Base-by-base conservation (phyloP, 2,329 filamentous ascomycete genomes). In the Achaetomium macrosporum region DNA sequence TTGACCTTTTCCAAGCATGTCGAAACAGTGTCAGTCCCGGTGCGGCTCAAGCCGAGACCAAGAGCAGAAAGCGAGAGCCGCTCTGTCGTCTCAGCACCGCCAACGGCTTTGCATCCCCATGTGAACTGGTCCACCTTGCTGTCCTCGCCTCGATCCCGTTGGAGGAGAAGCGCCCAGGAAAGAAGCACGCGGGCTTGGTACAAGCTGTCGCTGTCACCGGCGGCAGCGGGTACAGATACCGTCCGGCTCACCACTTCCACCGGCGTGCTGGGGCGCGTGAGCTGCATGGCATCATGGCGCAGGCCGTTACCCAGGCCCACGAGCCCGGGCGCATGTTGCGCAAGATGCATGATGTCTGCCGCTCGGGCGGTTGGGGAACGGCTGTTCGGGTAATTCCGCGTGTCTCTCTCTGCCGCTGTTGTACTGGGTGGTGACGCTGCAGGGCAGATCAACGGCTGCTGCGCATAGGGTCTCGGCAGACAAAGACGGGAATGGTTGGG, bases 111-210 rank as follows among this genome's bases (percentile, higher is more conserved):
- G 25, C 40, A 37, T 13, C 53, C 53, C 50, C 53, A 56, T 10
- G 30, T 33, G 30, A 56, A 53, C 13, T 43, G 31, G 17, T 53
- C 50, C 16, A 53, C 46, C 17, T 17, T 36, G 15, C 42, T 19
- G 19, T 56, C 53, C 7, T 56, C 46, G 1, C 50, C 46, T 3
- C 50, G 19, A 30, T 56, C 41, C 29, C 53, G 42, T 10, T 56
- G 53, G 9, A 53, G 45, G n/a, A 56, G 37, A n/a, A 44, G 30
- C 3, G 47, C 42, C 50, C 50, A 53, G 25, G 53, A 45, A 29
- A 56, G 25, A 45, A 10, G 51, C 40, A 19, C 46, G 33, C 9
- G 41, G 42, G 45, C 17, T 15, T 25, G 17, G 12, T 19, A 13
- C 5, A 25, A 25, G 19, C 19, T 42, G 17, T 53, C 46, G 8